A percentile compares a stretch with the other conserved stretches of the same genome.
Conservation (phyloP, 2,329 filamentous ascomycete genomes). For the Drechslerella coelobrocha region DNA sequence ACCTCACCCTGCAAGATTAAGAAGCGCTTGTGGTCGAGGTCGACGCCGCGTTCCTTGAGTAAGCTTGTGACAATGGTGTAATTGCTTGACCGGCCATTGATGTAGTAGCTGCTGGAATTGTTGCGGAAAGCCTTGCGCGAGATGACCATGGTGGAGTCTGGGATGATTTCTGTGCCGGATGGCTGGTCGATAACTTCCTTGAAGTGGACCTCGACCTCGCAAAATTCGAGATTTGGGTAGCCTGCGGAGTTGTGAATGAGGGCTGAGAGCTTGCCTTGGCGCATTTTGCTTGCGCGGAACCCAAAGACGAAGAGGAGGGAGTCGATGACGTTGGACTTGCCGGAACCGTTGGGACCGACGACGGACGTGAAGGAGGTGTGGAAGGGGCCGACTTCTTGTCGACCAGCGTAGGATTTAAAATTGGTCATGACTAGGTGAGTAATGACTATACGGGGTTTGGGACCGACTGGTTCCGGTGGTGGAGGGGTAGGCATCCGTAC, state of each 20-base stretch:
- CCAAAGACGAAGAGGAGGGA: constrained; percentile 98
- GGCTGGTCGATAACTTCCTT: constrained; percentile 85
- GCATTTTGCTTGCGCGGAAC: constrained; percentile 98
- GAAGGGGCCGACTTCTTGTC: constrained; percentile 94
- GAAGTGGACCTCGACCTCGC: constrained; percentile 96
- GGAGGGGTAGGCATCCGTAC: constrained; percentile 32
- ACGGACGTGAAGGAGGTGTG: constrained; percentile 95
- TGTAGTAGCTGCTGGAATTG: constrained; percentile 98
- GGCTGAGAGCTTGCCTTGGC: constrained; percentile 96
- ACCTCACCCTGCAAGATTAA: constrained; percentile 97
- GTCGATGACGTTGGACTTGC: constrained; percentile 98
- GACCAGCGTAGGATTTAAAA: constrained; percentile 98
- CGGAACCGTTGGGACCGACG: constrained; percentile 95
- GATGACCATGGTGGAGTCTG: constrained; percentile 83
- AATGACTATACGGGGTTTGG: constrained; percentile 88
- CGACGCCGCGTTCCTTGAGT: constrained; percentile 84
- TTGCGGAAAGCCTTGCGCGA: constrained; percentile 96
- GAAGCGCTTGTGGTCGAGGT: constrained; percentile 97
- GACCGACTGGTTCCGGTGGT: constrained; percentile 62
- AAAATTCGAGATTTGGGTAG: constrained; percentile 82
- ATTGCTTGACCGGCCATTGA: constrained; percentile 85
- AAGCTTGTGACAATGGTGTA: constrained; percentile 91
- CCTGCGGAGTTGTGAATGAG: constrained; percentile 96
- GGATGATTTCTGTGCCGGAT: constrained; percentile 69
- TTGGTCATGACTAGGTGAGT: constrained; percentile 91